Evolutionary conservation across 345 rosid species (phyloP).

Genomic region (Eucalyptus erythrocorys): DNA sequence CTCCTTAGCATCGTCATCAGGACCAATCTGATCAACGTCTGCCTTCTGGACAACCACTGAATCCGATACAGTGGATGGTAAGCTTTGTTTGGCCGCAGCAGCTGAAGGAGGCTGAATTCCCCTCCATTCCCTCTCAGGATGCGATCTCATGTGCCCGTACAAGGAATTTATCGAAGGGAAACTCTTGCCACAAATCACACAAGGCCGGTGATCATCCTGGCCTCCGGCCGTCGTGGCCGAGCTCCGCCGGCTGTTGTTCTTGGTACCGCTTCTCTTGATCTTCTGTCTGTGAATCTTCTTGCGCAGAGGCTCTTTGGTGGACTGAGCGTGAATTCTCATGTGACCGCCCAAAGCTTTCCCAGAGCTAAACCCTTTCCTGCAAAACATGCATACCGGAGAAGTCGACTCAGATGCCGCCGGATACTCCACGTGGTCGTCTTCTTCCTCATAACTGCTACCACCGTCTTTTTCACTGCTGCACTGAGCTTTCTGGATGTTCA

Average conservation of each 20-base stretch:
- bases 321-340: not conserved
- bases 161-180: conserved; percentile 31
- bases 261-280: not conserved
- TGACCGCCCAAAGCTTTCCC: conserved; percentile 5
- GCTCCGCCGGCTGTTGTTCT: not conserved
- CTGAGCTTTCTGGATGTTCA: not conserved
- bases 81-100: not conserved
- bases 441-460: not conserved
- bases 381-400: not conserved
- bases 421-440: not conserved
- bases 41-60: not conserved
- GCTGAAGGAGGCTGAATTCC: conserved; percentile 21
- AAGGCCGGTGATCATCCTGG: not conserved
- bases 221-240: not conserved
- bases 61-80: not conserved
- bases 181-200: conserved; percentile 19
- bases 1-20: not conserved
- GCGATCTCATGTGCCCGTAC: conserved; percentile 39
- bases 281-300: not conserved
- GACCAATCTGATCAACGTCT: not conserved
- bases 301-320: not conserved
- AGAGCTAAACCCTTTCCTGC: not conserved
- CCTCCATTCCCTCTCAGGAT: conserved; percentile 34
- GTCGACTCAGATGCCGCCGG: not conserved
- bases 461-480: not conserved